Conservation (phyloP, 75 land plant species). For the Sequoiadendron giganteum region DNA sequence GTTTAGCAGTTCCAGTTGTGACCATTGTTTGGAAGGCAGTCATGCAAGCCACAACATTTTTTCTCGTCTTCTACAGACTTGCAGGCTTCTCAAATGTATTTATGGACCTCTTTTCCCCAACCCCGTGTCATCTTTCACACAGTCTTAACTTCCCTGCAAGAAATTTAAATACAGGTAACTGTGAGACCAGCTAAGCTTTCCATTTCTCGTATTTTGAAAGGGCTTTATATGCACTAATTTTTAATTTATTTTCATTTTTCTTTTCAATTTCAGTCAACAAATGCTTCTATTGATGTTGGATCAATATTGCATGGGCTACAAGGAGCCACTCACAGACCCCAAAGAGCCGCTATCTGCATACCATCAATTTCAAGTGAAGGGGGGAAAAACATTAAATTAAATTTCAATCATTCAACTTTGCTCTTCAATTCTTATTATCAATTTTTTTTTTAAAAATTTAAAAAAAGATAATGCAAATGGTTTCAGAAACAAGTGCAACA, state of each 20-base stretch:
- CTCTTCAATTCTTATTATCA: background rate
- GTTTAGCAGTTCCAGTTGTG: too few species aligned
- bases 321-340: conserved; percentile 42
- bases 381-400: background rate
- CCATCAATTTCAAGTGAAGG: conserved; percentile 91
- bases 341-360: conserved; percentile 63
- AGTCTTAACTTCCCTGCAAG: too few species aligned
- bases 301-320: conserved; percentile 84
- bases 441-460: too few species aligned
- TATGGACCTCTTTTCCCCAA: too few species aligned
- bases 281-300: conserved; percentile 85
- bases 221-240: background rate
- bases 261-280: conserved; percentile 57
- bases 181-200: background rate
- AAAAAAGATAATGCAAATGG: background rate
- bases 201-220: too few species aligned
- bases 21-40: too few species aligned
- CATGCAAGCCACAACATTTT: too few species aligned
- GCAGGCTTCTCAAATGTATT: too few species aligned
- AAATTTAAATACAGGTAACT: conserved; percentile 65
- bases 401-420: background rate
- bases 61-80: too few species aligned
- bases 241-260: background rate
- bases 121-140: too few species aligned
- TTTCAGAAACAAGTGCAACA: conserved; percentile 90